phyloP scores from a whole-genome alignment of 345 rosid genomes.

The Citrus maxima region DNA sequence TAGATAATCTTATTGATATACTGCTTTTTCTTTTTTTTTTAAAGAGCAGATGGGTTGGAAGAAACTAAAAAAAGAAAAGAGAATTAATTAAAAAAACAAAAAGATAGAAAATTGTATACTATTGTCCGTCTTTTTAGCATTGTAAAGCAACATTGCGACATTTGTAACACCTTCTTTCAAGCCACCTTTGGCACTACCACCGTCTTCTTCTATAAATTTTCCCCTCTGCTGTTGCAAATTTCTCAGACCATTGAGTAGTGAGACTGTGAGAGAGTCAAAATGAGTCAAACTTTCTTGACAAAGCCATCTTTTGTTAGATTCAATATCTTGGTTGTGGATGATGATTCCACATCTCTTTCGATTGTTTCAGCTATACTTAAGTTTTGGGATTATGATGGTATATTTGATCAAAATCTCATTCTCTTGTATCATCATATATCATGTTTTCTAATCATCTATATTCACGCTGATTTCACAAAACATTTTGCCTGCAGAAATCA shows the following conservation, averaged over 20 bases:
- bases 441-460: neutral
- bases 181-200: neutral
- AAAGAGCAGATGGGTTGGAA: neutral
- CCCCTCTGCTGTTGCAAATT: neutral
- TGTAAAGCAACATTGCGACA: neutral
- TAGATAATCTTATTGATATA: neutral
- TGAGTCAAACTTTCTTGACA: constrained; percentile 15
- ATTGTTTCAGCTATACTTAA: constrained; percentile 47
- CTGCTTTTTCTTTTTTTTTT: neutral
- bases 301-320: constrained; percentile 21
- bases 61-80: neutral
- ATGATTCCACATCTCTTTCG: constrained; percentile 48
- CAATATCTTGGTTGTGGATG: constrained; percentile 61
- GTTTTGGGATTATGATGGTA: constrained; percentile 45
- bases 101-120: neutral
- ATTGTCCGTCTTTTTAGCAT: neutral
- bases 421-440: neutral
- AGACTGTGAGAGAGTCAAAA: neutral
- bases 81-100: neutral
- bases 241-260: neutral
- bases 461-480: neutral
- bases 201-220: neutral
- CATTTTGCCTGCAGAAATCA: neutral
- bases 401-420: constrained; percentile 12
- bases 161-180: neutral